Percentiles rank a stretch among this genome's conserved stretches.
These are phyloP conservation scores for Solanum habrochaites DNA, from an alignment of 257 asterid species.

Conservation along the genomic window DNA sequence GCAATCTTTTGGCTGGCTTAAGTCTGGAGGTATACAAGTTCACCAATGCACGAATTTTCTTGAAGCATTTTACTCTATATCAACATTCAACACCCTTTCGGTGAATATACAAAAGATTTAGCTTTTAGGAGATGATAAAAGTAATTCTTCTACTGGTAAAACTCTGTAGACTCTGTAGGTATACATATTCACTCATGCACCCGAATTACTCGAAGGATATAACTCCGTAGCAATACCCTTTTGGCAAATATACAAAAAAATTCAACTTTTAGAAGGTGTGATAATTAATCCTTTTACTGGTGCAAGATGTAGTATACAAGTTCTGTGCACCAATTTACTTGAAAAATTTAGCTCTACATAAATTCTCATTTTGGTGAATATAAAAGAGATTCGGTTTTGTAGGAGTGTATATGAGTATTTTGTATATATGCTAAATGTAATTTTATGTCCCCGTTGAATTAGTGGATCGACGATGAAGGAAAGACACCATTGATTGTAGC, in stretches of 20 bases:
- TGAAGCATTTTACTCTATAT: neutral
- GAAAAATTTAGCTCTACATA: neutral
- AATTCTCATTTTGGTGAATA: neutral
- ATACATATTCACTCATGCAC: neutral
- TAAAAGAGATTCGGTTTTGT: neutral
- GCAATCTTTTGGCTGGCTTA: conserved; percentile 28
- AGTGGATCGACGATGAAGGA: conserved; percentile 82
- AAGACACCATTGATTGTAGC: conserved; percentile 79
- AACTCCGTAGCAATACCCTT: neutral
- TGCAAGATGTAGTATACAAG: neutral
- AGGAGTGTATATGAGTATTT: neutral
- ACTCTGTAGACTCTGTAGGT: neutral
- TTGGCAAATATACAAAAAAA: neutral
- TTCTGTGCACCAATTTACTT: neutral
- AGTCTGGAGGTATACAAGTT: conserved; percentile 59
- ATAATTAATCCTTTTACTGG: neutral
- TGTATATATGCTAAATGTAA: neutral
- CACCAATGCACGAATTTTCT: neutral
- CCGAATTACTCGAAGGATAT: neutral
- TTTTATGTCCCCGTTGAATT: neutral
- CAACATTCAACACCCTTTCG: neutral
- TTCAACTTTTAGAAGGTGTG: neutral
- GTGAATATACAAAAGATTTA: neutral
- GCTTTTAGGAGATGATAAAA: neutral
- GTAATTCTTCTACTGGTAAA: neutral